Evolutionary conservation across 352 stramenopile genomes (phyloP), one percentile per base, ranked within the genome.

Genomic region (Phytophthora aleatoria): DNA sequence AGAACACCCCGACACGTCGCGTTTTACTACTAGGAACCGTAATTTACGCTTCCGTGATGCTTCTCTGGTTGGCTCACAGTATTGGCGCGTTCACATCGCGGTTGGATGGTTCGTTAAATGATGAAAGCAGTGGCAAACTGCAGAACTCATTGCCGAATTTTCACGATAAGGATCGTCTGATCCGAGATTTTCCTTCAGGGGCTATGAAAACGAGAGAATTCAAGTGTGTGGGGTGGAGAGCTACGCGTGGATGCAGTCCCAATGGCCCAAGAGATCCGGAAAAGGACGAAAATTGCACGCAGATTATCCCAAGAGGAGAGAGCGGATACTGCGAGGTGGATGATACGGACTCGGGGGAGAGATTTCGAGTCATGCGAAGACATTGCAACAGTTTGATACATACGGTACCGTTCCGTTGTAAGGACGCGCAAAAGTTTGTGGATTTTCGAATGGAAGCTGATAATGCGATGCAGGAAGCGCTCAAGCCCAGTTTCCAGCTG

Each of bases 261-360:
- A 50, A 71, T 3, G 64, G 69, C 9, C 3, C 38, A 11, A 45
- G 59, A 7, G 16, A 64, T 3, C 12, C 16, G 2, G 38, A 58
- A 16, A 48, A 50, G 0, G 64, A 76, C 20, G 27, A 61, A 36
- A 64, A 64, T 38, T 76, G 69, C 30, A 51, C 54, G 0, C 24
- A 57, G 3, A 41, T 50, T 15, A 50, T 76, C 28, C 43, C 44
- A 0, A 57, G 51, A 16, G 63, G 59, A 5, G 57, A 69, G 45
- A 70, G 56, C 13, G 80, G 80, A 0, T 89, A 78, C 50, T 89
- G 80, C 41, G 64, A 81, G 13, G 56, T 45, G 57, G 64, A 45
- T 38, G 57, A 60, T 52, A 57, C 35, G 4, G 30, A 54, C 20
- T 52, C 67, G 2, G 52, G 57, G 0, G 57, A 74, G 28, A 56